A percentile compares a stretch with the other conserved stretches of the same genome.
Conservation (phyloP, 768 basidiomycete species). For the Psilocybe cyanescens region DNA sequence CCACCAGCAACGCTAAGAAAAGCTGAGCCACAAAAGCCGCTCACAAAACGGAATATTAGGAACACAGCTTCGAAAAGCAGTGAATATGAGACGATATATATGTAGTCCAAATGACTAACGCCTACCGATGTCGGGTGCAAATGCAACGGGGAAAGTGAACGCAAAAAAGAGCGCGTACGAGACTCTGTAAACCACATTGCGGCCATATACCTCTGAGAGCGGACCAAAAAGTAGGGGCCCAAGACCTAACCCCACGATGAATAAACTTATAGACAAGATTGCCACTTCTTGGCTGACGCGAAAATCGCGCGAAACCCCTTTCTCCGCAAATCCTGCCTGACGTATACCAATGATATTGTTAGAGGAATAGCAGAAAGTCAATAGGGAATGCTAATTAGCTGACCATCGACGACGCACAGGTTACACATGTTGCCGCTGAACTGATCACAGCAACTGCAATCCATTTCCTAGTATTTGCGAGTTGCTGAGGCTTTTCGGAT, state of each 20-base stretch:
- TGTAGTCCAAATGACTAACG: constrained; percentile 2
- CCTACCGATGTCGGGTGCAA: constrained; percentile 68
- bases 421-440: constrained; percentile 50
- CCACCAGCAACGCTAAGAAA: constrained; percentile 63
- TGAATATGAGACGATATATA: background rate
- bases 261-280: constrained; percentile 59
- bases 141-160: constrained; percentile 74
- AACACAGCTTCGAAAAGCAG: constrained; percentile 47
- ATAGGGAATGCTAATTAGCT: constrained; percentile 22
- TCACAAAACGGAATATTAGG: constrained; percentile 59
- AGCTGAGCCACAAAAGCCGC: constrained; percentile 58
- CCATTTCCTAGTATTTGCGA: constrained; percentile 50
- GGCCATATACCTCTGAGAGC: constrained; percentile 62
- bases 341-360: background rate
- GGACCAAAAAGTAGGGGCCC: constrained; percentile 61
- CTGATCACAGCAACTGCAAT: constrained; percentile 49
- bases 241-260: constrained; percentile 60
- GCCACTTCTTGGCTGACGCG: constrained; percentile 49
- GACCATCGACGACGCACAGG: constrained; percentile 61
- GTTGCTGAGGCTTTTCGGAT: constrained; percentile 45
- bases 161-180: constrained; percentile 66
- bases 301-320: constrained; percentile 54
- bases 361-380: background rate
- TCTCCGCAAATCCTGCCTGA: constrained; percentile 68
- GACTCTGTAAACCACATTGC: constrained; percentile 62